These are phyloP conservation scores for Sordariomycetes sp. DNA, from an alignment of 2,329 filamentous ascomycete species.

Conservation along the genomic window DNA sequence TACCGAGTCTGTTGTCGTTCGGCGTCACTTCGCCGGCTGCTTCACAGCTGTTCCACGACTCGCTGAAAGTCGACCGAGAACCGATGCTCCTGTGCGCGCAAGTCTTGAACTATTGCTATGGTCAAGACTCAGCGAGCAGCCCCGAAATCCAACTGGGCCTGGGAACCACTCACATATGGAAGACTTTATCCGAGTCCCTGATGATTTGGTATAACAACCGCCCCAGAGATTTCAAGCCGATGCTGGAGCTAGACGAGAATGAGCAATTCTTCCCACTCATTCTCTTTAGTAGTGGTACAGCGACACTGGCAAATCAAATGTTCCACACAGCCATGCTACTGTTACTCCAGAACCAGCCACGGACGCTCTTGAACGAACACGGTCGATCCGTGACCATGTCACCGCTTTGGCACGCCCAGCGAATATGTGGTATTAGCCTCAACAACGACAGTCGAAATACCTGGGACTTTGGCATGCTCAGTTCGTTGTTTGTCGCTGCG, in stretches of 20 bases:
- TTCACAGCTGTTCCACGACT: conserved; percentile 8
- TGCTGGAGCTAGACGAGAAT: conserved; percentile 20
- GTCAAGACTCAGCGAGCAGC: conserved; percentile 4
- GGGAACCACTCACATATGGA: conserved; percentile 7
- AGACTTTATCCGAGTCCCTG: conserved; percentile 16
- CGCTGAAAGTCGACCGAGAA: conserved; percentile 13
- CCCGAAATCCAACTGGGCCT: background rate
- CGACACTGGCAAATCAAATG: conserved; percentile 42
- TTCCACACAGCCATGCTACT: conserved; percentile 47
- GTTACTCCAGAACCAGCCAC: conserved; percentile 40
- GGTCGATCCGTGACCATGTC: conserved; percentile 24
- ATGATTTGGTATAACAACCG: conserved; percentile 21
- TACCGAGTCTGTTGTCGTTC: conserved; percentile 13
- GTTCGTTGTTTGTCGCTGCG: conserved; percentile 33
- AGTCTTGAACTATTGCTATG: conserved; percentile 22
- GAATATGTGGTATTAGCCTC: conserved; percentile 38
- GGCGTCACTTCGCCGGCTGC: conserved; percentile 10
- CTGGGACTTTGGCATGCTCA: conserved; percentile 39
- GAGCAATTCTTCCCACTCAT: conserved; percentile 21
- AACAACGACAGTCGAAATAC: conserved; percentile 32
- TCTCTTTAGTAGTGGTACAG: conserved; percentile 26
- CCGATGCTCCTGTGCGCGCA: conserved; percentile 21
- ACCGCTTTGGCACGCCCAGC: conserved; percentile 36
- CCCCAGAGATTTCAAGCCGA: conserved; percentile 20
- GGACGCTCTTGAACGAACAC: conserved; percentile 24